Conservation (phyloP, 202 grass and related monocot genomes). For the Eragrostis tef region DNA sequence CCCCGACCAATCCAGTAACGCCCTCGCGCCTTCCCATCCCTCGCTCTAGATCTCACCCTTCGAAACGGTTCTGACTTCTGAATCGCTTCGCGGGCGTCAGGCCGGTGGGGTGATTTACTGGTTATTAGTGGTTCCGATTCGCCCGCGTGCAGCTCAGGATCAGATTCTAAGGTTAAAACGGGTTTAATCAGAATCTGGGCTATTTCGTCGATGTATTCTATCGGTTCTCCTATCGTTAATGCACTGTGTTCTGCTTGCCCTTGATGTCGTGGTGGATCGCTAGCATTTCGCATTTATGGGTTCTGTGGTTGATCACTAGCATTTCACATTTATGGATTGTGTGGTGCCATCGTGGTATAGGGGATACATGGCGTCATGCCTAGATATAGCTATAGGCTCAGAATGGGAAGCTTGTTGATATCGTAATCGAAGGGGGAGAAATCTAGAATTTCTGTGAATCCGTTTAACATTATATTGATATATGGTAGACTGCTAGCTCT, state of each 20-base stretch:
- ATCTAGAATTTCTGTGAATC: not conserved
- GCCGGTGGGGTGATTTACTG: too few species aligned
- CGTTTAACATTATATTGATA: not conserved
- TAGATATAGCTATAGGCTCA: not conserved
- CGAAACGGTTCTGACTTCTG: not conserved
- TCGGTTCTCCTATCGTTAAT: not conserved
- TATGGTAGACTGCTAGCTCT: not conserved
- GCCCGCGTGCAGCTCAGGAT: not conserved
- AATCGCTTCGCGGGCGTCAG: not conserved
- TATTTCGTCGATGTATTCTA: not conserved
- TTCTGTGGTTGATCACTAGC: not conserved
- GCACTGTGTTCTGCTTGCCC: not conserved
- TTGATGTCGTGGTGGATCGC: not conserved
- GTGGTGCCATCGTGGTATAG: not conserved
- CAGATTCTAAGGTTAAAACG: not conserved
- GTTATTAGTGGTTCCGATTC: not conserved
- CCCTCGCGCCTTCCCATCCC: not conserved
- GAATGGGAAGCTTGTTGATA: not conserved
- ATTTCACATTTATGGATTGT: too few species aligned
- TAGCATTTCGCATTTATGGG: not conserved
- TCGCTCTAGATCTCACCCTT: slow-evolving; percentile 46
- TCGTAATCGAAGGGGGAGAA: not conserved
- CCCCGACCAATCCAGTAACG: slow-evolving; percentile 81
- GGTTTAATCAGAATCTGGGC: not conserved
- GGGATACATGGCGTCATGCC: not conserved